Base-by-base conservation (phyloP, 2,329 filamentous ascomycete species). In the Zymoseptoria passerinii region DNA sequence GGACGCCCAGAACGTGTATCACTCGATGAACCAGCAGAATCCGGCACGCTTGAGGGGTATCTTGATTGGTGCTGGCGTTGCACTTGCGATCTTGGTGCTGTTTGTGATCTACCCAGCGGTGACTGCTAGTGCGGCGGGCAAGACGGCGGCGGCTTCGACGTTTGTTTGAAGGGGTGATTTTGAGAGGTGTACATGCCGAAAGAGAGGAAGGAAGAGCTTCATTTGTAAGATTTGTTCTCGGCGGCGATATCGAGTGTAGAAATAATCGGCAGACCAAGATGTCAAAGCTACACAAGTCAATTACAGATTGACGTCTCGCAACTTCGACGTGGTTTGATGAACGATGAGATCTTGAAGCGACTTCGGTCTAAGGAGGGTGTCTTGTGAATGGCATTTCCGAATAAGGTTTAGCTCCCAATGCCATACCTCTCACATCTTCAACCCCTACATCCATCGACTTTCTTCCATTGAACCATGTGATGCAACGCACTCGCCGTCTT, bases 21-120 rank as follows among this genome's bases (percentile, higher is more conserved):
- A 88, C 53, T 90, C 95, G 70, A 90, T 95, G 67, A 90, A 91
- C 59, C 84, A 84, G 67, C 81, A 80, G 65, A 87, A 87, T 71
- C 92, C 92, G 13, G 82, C 85, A 52, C 79, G 89, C 68, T 88
- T 90, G 77, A 92, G 92, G 78, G 74, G 91, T 54, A 78, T 90
- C 62, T 78, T 94, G 66, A 83, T 92, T 59, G 82, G 80, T 54
- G 75, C 81, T 28, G 80, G 82, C 18, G 72, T 89, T 44, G 74
- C 88, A 62, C 74, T 81, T 56, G 74, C 92, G 66, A 86, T 94
- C 74, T 73, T 89, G 64, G 73, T 94, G 19, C 81, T 95, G 35
- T 44, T 44, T 16, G 35, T 44, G 7, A 44, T 44, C 35, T 44
- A 44, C 35, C 35, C 35, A 44, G 35, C 35, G 13, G 13, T 44